Evolutionary conservation across 140 eudicot species (phyloP).

Genomic region (Bidens hawaiensis): DNA sequence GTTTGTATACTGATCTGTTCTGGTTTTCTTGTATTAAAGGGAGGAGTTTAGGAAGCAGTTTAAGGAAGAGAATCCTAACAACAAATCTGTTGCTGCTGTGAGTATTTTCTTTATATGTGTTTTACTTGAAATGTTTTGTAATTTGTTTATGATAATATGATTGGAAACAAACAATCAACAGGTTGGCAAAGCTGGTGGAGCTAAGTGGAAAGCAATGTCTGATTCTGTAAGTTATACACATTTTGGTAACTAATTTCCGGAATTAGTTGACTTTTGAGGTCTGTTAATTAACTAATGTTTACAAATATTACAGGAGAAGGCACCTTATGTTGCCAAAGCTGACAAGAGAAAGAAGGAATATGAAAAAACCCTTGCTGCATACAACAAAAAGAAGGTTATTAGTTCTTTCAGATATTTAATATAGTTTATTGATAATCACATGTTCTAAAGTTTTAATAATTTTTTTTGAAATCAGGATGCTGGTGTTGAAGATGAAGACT

Average conservation of each 20-base stretch:
- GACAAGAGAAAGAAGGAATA: slow-evolving; percentile 76
- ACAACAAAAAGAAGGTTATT: slow-evolving; percentile 62
- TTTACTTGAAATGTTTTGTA: background rate
- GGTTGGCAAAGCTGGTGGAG: slow-evolving; percentile 89
- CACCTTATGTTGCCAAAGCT: slow-evolving; percentile 60
- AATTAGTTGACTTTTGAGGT: background rate
- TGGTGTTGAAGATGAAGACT: slow-evolving; percentile 49
- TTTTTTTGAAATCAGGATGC: slow-evolving; percentile 20
- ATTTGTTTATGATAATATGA: background rate
- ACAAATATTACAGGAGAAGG: slow-evolving; percentile 72
- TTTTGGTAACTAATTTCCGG: background rate
- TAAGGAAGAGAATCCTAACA: slow-evolving; percentile 57
- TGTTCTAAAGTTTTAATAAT: background rate
- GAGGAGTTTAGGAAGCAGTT: slow-evolving; percentile 59
- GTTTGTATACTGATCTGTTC: background rate
- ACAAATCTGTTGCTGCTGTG: slow-evolving; percentile 73
- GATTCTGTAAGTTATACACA: slow-evolving; percentile 42
- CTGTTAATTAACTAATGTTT: no score
- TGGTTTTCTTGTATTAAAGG: slow-evolving; percentile 23
- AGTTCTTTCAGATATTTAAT: background rate
- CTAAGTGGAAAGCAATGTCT: slow-evolving; percentile 62
- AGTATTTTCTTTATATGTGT: slow-evolving; percentile 3
- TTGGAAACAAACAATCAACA: background rate
- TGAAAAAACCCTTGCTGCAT: slow-evolving; percentile 41
- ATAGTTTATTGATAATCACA: background rate